Base-by-base conservation (phyloP, 805 yeast species). In the Kodamaea neixiangensis region DNA sequence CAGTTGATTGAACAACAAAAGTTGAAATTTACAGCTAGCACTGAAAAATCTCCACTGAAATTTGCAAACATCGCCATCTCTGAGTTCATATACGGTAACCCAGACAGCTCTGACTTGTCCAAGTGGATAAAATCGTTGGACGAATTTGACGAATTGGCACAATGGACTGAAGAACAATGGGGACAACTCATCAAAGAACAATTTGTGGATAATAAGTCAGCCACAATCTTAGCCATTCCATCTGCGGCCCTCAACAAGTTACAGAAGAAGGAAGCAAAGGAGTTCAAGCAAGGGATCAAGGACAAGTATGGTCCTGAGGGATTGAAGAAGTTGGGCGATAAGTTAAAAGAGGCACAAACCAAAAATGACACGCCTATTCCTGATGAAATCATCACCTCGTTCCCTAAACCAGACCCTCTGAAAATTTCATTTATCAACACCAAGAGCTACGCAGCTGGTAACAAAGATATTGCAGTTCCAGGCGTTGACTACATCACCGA, bases 311-410 rank as follows among this genome's bases (percentile, higher is more conserved):
- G 92, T 13, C 73, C 76, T 40, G 73, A 73, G 0, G 96, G 94
- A 0, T 78, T 87, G 40, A 66, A 69, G 14, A 60, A 77, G 34
- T 67, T 89, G 39, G 80, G 71, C 10, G 64, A 75, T 20, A 71
- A 73, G 46, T 71, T 94, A 38, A 76, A 83, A 20, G 54, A 62
- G 0, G 97, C 97, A 0, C 85, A 82, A 58, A 72, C 64, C 2
- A 76, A 73, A 44, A 93, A 93, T 65, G 87, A 89, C 62, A 70
- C 61, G n/a, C 86, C 87, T 18, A 87, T 94, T 54, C 97, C 98
- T 0, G 77, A 80, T 9, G 77, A 76, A 1, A 69, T 91, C 5
- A 65, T 93, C 15, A 71, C 78, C 2, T 62, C 75, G 20, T 91
- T 90, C 67, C 80, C 80, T 2, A 78, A 80, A 19, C 92, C 96